Evolutionary conservation across 2,329 filamentous ascomycete genomes (phyloP), one percentile per base, ranked within the genome.

Genomic region (Amylocarpus encephaloides): DNA sequence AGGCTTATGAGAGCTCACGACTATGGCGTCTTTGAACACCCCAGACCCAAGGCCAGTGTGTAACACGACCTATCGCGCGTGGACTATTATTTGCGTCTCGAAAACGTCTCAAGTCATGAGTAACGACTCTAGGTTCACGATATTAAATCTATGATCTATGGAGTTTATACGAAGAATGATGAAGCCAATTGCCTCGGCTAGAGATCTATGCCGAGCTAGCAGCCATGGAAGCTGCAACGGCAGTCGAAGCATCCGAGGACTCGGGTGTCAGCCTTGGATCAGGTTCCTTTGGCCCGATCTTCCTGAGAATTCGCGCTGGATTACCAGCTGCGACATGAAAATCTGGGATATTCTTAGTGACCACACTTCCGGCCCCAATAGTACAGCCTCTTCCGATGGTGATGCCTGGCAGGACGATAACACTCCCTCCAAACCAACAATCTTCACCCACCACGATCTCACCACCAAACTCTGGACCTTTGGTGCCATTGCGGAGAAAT

Each of bases 351-450:
- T 85, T 74, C 70, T 85, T 93, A 2, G 87, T 93, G 19, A 95
- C 88, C 3, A 94, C 86, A 64, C 84, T 88, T 1, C 85, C 88
- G 1, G 90, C 89, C 1, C 88, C 90, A 53, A 95, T 76, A 0
- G 83, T 86, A 4, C 73, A 75, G 0, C 89, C 88, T 48, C 77
- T 74, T 0, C 90, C 89, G 56, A 95, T 85, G 1, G 78, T 91
- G 19, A 95, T 82, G 0, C 89, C 89, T 0, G 87, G 82, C 39
- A 91, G 70, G 15, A 95, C 78, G 18, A 74, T 79, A 5, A 81
- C 82, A 62, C 83, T 84, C 0, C 86, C 86, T 1, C 83, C 86
- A 29, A 92, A 68, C 87, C 87, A 89, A 68, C 86, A 87, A 70
- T 95, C 89, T 56, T 89, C 83, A 0, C 84, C 88, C 47, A 95